Base-by-base conservation (phyloP, 352 stramenopile genomes). In the Elongisporangium senticosum region DNA sequence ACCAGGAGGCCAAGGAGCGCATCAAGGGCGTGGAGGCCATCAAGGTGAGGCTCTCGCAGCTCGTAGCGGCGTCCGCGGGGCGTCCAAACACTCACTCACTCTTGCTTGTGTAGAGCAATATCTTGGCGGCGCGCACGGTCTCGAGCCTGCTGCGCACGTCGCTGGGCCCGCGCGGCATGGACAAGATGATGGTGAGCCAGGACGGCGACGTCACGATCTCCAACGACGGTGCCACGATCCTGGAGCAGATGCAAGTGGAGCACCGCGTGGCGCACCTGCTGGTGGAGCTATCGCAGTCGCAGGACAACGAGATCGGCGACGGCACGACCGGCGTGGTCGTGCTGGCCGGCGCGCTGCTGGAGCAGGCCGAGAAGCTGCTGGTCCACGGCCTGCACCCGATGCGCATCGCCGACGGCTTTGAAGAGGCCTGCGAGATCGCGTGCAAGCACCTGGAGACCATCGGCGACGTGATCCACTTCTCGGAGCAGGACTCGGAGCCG, bases 301-400 rank as follows among this genome's bases (percentile, higher is more conserved):
- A 99, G 83, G 98, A 99, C 81, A 96, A 99, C 62, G 97, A 99
- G 86, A 99, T 99, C 67, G 98, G 98, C 39, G 98, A 99, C 71
- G 98, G 98, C 51, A 99, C 98, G n/a, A 99, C 98, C 0, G 97
- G 97, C 28, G 98, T 99, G 7, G 97, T 99, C 3, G 97, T 99
- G 19, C 85, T 99, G 23, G 97, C 97, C 13, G 97, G 97, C 19
- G 87, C 96, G 19, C 74, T 99, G 59, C 71, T 99, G 49, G 96
- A 99, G 74, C 96, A 99, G 77, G 96, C 95, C 5, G 91, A 98
- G 70, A 97, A 98, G 85, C 78, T 99, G 28, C 75, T 99, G 28
- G 86, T 89, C 52, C 86, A 97, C 62, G 97, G 98, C 0, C 89
- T 99, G 58, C 97, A 99, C 87, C 97, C 98, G 10, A 97, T 99